Conservation (phyloP, 2,329 filamentous ascomycete species). For the Talaromyces sp. region DNA sequence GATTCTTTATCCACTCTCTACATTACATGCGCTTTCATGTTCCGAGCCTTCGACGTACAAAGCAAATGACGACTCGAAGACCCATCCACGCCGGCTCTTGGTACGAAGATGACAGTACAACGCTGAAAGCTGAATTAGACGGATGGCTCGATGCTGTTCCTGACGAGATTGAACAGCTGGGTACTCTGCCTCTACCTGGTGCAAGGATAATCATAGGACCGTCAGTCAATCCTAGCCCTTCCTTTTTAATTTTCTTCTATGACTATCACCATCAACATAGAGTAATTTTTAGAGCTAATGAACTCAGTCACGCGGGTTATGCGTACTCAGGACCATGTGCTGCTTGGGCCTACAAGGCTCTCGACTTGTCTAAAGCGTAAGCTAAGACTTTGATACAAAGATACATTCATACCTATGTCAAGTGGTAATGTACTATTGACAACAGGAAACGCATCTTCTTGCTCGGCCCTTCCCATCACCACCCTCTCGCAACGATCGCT, state of each 20-base stretch:
- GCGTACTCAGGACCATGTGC: slow-evolving; percentile 86
- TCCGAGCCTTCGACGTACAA: not conserved
- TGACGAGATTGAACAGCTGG: slow-evolving; percentile 58
- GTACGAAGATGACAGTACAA: slow-evolving; percentile 64
- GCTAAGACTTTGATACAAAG: slow-evolving; percentile 25
- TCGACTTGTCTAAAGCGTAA: slow-evolving; percentile 73
- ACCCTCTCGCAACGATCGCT: slow-evolving; percentile 72
- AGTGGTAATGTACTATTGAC: not conserved
- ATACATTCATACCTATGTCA: not conserved
- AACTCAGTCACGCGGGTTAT: slow-evolving; percentile 72
- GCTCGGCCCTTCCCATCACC: slow-evolving; percentile 87
- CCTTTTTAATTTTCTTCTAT: not conserved
- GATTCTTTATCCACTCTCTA: not conserved
- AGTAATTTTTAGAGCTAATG: not conserved
- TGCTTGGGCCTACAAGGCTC: slow-evolving; percentile 87
- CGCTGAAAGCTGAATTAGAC: slow-evolving; percentile 68
- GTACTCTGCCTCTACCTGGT: slow-evolving; percentile 63
- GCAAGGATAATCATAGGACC: slow-evolving; percentile 88
- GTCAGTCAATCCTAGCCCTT: slow-evolving; percentile 52
- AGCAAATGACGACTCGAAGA: slow-evolving; percentile 37
- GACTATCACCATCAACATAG: too few relatives aligned
- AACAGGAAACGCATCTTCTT: slow-evolving; percentile 79
- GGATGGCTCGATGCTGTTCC: slow-evolving; percentile 71
- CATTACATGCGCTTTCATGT: not conserved
- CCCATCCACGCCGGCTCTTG: slow-evolving; percentile 82